These are phyloP conservation scores for Flaveria brownii DNA, from an alignment of 129 eudicot species.

Conservation along the genomic window DNA sequence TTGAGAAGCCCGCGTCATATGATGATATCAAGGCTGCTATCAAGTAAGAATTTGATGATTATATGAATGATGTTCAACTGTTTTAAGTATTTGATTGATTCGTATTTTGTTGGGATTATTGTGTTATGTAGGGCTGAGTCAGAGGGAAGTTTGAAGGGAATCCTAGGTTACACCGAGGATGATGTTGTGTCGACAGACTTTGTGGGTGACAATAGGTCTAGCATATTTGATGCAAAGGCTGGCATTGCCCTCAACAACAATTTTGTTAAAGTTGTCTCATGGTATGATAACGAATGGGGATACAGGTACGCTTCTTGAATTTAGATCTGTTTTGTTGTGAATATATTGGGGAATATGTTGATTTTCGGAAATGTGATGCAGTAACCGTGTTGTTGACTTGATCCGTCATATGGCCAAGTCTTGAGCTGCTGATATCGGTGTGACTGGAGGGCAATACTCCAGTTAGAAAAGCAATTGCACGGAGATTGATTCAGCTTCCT, in stretches of 20 bases:
- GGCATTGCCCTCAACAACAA: conserved; percentile 74
- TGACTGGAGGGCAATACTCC: not conserved
- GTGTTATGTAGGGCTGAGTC: conserved; percentile 44
- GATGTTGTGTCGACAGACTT: conserved; percentile 42
- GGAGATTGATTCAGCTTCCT: conserved; percentile 16
- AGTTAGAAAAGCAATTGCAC: not conserved
- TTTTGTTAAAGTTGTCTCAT: conserved; percentile 79
- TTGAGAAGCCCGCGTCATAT: conserved; percentile 40
- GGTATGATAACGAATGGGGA: conserved; percentile 95
- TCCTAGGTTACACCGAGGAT: conserved; percentile 63
- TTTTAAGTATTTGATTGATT: not conserved
- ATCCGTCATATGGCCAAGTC: conserved; percentile 62
- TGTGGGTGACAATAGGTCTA: conserved; percentile 55
- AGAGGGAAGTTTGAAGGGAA: conserved; percentile 57
- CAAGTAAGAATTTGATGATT: conserved; percentile 27
- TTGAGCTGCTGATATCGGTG: not conserved
- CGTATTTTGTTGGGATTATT: not conserved
- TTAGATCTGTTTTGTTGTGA: not conserved
- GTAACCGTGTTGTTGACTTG: conserved; percentile 68
- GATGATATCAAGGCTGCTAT: conserved; percentile 45
- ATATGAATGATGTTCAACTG: not conserved
- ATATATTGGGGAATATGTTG: not conserved
- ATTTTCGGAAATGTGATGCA: conserved; percentile 32
- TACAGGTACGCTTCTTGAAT: conserved; percentile 49
- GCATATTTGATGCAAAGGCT: conserved; percentile 81